phyloP scores from a whole-genome alignment of 225 moss, liverwort and hornwort genomes.

The Polytrichum commune region DNA sequence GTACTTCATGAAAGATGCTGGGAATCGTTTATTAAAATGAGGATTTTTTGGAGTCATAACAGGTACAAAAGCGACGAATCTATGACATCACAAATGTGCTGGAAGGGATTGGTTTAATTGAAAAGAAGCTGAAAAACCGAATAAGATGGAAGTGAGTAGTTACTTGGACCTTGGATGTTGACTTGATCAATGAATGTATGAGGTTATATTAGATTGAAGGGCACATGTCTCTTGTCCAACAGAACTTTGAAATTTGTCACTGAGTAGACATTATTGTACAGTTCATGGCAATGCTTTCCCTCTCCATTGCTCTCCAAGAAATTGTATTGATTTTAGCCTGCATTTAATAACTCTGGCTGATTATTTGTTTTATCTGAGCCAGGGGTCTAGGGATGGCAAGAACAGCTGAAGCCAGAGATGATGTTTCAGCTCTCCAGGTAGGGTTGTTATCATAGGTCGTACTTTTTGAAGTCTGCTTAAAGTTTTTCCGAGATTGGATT shows the following conservation, averaged over 20 bases:
- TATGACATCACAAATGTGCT: conserved; percentile 89
- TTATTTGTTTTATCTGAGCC: conserved; percentile 7
- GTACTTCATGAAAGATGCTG: neutral
- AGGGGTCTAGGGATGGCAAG: conserved; percentile 68
- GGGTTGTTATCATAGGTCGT: neutral
- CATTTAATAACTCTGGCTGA: neutral
- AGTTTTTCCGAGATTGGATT: no score
- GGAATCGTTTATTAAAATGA: neutral
- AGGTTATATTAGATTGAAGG: no score
- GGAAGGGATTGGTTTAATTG: conserved; percentile 87
- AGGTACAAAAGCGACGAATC: conserved; percentile 86
- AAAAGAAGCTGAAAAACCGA: conserved; percentile 87
- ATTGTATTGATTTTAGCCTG: neutral
- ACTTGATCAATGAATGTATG: no score
- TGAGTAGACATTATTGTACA: no score
- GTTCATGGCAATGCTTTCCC: neutral
- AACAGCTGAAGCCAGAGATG: conserved; percentile 59
- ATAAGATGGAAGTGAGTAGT: conserved; percentile 83
- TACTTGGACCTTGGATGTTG: no score
- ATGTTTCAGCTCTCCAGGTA: conserved; percentile 62
- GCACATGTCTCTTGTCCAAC: no score
- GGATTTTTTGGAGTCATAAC: conserved; percentile 1
- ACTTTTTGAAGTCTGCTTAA: neutral
- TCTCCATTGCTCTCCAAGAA: neutral
- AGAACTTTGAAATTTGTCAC: no score